A percentile compares a stretch with the other conserved stretches of the same genome.
These are phyloP conservation scores for Solanum verrucosum DNA, from an alignment of 257 asterid genomes.

Conservation along the genomic window DNA sequence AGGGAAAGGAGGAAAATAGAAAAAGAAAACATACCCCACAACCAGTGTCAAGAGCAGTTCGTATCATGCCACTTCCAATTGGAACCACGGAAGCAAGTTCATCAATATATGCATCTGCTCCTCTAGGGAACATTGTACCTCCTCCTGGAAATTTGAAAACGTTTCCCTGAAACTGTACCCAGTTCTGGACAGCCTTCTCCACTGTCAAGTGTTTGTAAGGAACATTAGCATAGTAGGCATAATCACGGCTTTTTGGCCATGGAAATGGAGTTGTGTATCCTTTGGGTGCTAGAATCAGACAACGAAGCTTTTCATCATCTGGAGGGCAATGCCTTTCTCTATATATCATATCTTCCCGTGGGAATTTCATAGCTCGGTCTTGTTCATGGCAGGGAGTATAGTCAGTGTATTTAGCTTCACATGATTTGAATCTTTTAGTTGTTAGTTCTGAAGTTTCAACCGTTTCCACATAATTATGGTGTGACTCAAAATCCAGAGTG, in stretches of 20 bases:
- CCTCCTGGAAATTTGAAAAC: slow-evolving; percentile 94
- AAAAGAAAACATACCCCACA: slow-evolving; percentile 64
- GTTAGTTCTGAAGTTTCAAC: slow-evolving; percentile 52
- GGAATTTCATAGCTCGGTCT: slow-evolving; percentile 84
- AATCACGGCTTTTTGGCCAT: slow-evolving; percentile 96
- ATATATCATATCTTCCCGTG: slow-evolving; percentile 78
- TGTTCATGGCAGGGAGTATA: slow-evolving; percentile 97
- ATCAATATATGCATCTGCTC: slow-evolving; percentile 82
- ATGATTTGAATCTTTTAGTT: slow-evolving; percentile 46
- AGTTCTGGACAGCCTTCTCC: slow-evolving; percentile 81
- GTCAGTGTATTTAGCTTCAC: slow-evolving; percentile 49
- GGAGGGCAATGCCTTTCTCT: slow-evolving; percentile 94
- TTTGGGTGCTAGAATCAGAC: slow-evolving; percentile 80
- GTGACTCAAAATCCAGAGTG: slow-evolving; percentile 64
- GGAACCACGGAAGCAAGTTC: slow-evolving; percentile 76
- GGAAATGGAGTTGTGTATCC: slow-evolving; percentile 81
- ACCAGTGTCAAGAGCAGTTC: slow-evolving; percentile 92
- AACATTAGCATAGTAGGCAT: slow-evolving; percentile 71
- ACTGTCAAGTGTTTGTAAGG: slow-evolving; percentile 84
- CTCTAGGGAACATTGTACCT: slow-evolving; percentile 94
- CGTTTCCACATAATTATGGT: slow-evolving; percentile 49
- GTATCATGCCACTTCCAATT: slow-evolving; percentile 52
- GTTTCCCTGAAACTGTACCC: slow-evolving; percentile 79
- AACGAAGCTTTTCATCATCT: slow-evolving; percentile 54
- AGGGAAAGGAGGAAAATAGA: background rate